Base-by-base conservation (phyloP, 306 rosid species). In the Corylus heterophylla region DNA sequence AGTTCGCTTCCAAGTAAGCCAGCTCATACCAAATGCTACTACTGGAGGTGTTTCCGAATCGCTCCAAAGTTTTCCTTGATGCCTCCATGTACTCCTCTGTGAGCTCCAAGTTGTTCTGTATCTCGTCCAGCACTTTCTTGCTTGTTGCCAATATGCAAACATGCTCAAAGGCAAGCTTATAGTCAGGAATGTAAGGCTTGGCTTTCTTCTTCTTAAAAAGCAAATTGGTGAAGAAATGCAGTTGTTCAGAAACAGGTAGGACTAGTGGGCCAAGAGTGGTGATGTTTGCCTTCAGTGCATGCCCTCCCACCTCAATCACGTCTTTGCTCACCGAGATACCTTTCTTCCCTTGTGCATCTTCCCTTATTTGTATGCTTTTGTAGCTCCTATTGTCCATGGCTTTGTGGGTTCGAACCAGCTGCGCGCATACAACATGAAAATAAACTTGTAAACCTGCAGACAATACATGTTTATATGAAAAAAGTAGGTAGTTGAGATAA, bases 1-100 rank as follows among this genome's bases (percentile, higher is more conserved):
- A 71, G 13, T 76, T 82, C 11, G 81, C 76, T 86, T 91, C 93
- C 80, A 86, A 88, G 76, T 87, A 84, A 3, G 92, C 89, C 17
- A 91, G 64, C 81, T 88, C 89, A 81, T 91, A 89, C 97, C 97
- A 91, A n/a, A 82, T 77, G 62, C 93, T 89, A 47, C 93, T 83
- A 35, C 97, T 91, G 0, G 92, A 89, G 11, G 92, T 89, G 84
- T 91, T 88, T 2, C 97, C 97, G 29, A 91, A 91, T 8, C 93
- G 25, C 84, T 91, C 89, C 81, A 91, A 59, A 1, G 97, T 91
- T 82, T 82, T 88, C 80, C 90, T 80, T 16, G 97, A 83, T 17
- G 91, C 85, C 80, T 91, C 92, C 97, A 88, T 88, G 83, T 85
- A 81, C 75, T 89, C 89, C 12, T 88, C 84, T 0, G 79, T 85